phyloP scores from a whole-genome alignment of 495 filamentous ascomycete species.

The Penicillium argentinense region DNA sequence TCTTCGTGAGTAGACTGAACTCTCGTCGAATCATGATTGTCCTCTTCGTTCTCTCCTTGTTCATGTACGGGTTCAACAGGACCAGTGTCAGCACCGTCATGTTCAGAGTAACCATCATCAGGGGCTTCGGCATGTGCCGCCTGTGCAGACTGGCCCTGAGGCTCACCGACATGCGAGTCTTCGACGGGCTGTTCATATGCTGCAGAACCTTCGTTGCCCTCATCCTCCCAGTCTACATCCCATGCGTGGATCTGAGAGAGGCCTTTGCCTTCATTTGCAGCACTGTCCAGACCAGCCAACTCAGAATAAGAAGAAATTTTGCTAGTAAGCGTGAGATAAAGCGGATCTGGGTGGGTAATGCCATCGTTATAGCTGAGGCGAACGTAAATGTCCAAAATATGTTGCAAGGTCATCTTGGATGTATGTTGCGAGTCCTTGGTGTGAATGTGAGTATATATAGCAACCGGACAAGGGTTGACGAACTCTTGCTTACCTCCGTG shows the following conservation, averaged over 20 bases:
- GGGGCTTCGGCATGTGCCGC: background rate
- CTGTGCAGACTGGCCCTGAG: background rate
- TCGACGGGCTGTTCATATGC: constrained; percentile 19
- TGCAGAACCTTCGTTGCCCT: constrained; percentile 14
- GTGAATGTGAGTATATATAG: constrained; percentile 30
- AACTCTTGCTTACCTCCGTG: constrained; percentile 59
- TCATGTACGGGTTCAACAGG: constrained; percentile 9
- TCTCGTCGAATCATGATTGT: background rate
- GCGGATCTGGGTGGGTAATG: constrained; percentile 48
- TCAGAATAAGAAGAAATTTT: constrained; percentile 41
- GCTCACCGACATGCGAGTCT: constrained; percentile 8
- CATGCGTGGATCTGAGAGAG: constrained; percentile 52
- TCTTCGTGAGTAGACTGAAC: background rate
- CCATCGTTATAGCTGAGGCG: constrained; percentile 61
- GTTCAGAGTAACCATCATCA: background rate
- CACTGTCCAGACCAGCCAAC: constrained; percentile 50
- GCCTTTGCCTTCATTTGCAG: constrained; percentile 58
- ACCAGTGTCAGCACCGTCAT: constrained; percentile 1
- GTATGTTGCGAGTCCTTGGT: constrained; percentile 46
- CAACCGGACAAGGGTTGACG: background rate
- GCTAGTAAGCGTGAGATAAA: constrained; percentile 55
- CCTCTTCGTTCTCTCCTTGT: constrained; percentile 11
- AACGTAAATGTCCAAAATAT: constrained; percentile 59
- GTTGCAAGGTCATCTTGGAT: constrained; percentile 48
- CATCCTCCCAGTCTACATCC: constrained; percentile 36